Percentiles rank a stretch among this genome's conserved stretches.
Conservation (phyloP, 1,139 yeast species). For the Casaregolazyma suthepensis region DNA sequence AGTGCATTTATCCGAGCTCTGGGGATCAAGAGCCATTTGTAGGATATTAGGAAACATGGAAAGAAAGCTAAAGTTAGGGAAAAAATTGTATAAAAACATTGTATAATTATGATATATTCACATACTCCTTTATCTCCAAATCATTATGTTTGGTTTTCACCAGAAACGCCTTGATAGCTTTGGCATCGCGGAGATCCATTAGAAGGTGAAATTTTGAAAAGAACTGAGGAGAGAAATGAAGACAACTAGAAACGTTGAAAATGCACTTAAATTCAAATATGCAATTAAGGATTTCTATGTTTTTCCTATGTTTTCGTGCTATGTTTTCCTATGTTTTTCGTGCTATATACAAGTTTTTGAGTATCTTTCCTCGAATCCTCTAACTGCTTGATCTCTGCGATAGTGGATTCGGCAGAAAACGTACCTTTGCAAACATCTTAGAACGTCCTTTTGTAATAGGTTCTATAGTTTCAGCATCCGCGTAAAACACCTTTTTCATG, state of each 20-base stretch:
- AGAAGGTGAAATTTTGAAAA: slow-evolving; percentile 2
- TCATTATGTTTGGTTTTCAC: slow-evolving; percentile 18
- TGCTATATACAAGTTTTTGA: not conserved
- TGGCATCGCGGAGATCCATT: slow-evolving; percentile 8
- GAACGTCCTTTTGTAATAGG: slow-evolving; percentile 11
- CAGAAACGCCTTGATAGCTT: slow-evolving; percentile 14
- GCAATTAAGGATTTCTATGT: not conserved
- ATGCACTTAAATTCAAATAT: no score
- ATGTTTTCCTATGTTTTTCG: not conserved
- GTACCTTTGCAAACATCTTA: slow-evolving; percentile 17
- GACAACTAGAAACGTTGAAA: no score
- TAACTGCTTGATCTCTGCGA: not conserved
- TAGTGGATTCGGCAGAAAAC: slow-evolving; percentile 22
- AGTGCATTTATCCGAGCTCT: not conserved
- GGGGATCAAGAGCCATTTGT: not conserved
- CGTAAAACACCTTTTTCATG: slow-evolving; percentile 55
- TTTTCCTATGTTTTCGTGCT: not conserved
- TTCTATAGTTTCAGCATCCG: slow-evolving; percentile 19
- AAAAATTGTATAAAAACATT: not conserved
- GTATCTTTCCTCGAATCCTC: no score
- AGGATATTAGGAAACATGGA: not conserved
- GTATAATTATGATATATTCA: not conserved
- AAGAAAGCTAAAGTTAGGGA: not conserved
- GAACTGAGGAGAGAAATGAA: not conserved
- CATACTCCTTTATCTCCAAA: slow-evolving; percentile 19